Conservation (phyloP, 2,329 filamentous ascomycete genomes). For the Periconia sp. region DNA sequence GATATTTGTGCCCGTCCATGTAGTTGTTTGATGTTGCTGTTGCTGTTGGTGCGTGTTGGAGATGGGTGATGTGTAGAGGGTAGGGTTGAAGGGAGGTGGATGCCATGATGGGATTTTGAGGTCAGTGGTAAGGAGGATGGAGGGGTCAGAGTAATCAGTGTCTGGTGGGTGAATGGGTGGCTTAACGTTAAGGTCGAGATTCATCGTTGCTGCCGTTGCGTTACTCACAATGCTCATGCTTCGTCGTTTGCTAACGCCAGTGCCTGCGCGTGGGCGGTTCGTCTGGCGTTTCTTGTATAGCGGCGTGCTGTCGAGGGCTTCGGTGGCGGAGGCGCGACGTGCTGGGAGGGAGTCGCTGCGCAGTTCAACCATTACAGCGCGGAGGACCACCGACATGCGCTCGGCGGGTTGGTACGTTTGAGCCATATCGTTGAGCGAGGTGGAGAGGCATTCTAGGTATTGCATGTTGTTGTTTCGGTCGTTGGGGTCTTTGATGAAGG, state of each 20-base stretch:
- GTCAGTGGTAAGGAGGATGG: conserved; percentile 33
- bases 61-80: conserved; percentile 12
- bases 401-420: conserved; percentile 56
- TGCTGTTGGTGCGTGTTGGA: not conserved
- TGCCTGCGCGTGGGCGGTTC: conserved; percentile 22
- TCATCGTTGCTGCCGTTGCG: not conserved
- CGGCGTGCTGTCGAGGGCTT: conserved; percentile 16
- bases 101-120: conserved; percentile 30
- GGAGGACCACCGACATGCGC: conserved; percentile 56
- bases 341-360: conserved; percentile 27
- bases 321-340: conserved; percentile 28
- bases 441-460: conserved; percentile 57
- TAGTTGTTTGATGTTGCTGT: conserved; percentile 1
- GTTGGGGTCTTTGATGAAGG: conserved; percentile 42
- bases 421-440: conserved; percentile 57
- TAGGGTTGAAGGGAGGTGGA: conserved; percentile 7
- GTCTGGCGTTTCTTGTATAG: conserved; percentile 36
- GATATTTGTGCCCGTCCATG: conserved; percentile 35
- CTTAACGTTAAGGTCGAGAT: conserved; percentile 24
- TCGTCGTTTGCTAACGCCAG: conserved; percentile 14
- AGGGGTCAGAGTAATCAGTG: conserved; percentile 19
- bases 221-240: conserved; percentile 22
- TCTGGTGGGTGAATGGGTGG: conserved; percentile 13
- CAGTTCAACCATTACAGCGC: conserved; percentile 56
- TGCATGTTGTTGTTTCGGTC: conserved; percentile 47